Base-by-base conservation (phyloP, 768 basidiomycete species). In the Rhizopogon vulgaris region DNA sequence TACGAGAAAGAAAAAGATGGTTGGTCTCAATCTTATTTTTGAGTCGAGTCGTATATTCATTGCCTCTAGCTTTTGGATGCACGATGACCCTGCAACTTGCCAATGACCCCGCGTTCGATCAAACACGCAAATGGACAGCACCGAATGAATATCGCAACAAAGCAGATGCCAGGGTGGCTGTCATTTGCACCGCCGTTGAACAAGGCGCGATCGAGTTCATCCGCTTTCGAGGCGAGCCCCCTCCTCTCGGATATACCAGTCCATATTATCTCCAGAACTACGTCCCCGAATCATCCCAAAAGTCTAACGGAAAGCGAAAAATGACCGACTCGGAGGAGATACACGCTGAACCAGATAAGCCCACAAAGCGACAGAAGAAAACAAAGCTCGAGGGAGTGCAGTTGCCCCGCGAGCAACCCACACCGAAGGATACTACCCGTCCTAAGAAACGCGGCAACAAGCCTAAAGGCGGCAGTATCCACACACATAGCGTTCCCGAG, bases 91-190 rank as follows among this genome's bases (percentile, higher is more conserved):
- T 83, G 28, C 67, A 72, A 37, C 57, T 81, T 14, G 72, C 69
- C 4, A 54, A 65, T 17, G 48, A 66, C 3, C 57, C 69, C 1
- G 47, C 58, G 14, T 42, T 66, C 18, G 70, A 67, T 1, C 70
- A 77, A 48, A 56, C 66, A n/a, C 71, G 71, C 30, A 64, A 63
- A 48, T 87, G 78, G 61, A 62, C 64, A 0, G 78, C 77, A 7
- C 66, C 74, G 6, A 62, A 69, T 8, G 73, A 79, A 52, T 85
- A 84, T 61, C 71, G 76, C 38, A 77, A 69, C 27, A 83, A 81
- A 58, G 69, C 70, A 14, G 85, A 88, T 55, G 85, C 85, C 5
- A 84, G 78, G 62, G 68, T 73, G 14, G 84, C 80, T 12, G 84
- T 78, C 10, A 68, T 75, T 1, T 72, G 71, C 49, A 64, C 66